These are phyloP conservation scores for Suaeda aralocaspica DNA, from an alignment of 148 eudicot species.

Conservation along the genomic window DNA sequence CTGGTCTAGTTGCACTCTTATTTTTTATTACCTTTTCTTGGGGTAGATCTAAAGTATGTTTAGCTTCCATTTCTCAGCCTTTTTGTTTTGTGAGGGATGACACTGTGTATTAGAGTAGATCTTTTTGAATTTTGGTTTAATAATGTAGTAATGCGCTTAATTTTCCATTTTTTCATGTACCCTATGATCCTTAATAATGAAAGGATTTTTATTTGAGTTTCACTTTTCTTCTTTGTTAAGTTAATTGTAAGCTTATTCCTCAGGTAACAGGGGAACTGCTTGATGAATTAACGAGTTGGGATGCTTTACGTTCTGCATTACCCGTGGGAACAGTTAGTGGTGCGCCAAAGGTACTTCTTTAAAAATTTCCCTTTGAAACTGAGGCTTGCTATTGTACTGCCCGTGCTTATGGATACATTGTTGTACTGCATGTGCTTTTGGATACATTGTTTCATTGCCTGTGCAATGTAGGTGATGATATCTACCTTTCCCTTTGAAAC, in stretches of 20 bases:
- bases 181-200: too few species aligned
- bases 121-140: too few species aligned
- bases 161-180: background rate
- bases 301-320: constrained; percentile 90
- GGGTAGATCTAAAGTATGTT: background rate
- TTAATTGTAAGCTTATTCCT: constrained; percentile 9
- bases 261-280: constrained; percentile 93
- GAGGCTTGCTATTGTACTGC: background rate
- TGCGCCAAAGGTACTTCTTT: constrained; percentile 77
- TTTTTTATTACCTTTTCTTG: background rate
- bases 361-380: background rate
- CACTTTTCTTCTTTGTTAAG: constrained; percentile 1
- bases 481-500: background rate
- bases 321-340: constrained; percentile 99
- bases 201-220: background rate
- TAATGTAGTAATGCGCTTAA: too few species aligned
- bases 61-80: background rate
- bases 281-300: constrained; percentile 79
- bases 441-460: too few species aligned
- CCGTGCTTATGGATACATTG: background rate
- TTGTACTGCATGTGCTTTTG: background rate
- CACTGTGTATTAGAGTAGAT: background rate
- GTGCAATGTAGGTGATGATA: too few species aligned
- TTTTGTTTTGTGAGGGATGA: background rate
- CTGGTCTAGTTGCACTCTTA: background rate